Evolutionary conservation across 2,329 filamentous ascomycete species (phyloP).

Genomic region (Trichophyton benhamiae): DNA sequence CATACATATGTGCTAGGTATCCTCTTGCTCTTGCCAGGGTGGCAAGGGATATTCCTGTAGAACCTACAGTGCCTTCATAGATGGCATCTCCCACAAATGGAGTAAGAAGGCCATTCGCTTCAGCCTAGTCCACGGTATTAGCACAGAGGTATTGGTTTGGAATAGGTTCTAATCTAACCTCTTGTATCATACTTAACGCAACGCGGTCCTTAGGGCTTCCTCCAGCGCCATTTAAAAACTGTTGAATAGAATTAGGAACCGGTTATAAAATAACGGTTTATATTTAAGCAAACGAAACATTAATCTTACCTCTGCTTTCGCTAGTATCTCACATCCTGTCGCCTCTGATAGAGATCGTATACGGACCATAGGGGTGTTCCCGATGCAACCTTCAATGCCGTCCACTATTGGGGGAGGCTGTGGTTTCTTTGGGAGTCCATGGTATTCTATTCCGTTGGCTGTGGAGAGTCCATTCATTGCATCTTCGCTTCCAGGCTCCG

Average conservation of each 20-base stretch:
- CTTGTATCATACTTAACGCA: slow-evolving; percentile 73
- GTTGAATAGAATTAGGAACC: slow-evolving; percentile 9
- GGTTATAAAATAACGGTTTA: background rate
- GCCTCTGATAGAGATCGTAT: slow-evolving; percentile 76
- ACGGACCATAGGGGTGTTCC: slow-evolving; percentile 77
- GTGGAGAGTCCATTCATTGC: background rate
- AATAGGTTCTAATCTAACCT: slow-evolving; percentile 20
- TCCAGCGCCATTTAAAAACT: slow-evolving; percentile 86
- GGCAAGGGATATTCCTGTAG: slow-evolving; percentile 88
- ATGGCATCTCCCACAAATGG: slow-evolving; percentile 83
- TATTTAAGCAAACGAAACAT: background rate
- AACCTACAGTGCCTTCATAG: slow-evolving; percentile 94
- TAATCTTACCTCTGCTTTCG: slow-evolving; percentile 64
- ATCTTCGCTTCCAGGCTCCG: background rate
- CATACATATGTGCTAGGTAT: slow-evolving; percentile 77
- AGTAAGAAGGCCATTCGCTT: slow-evolving; percentile 60
- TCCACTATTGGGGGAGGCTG: slow-evolving; percentile 45
- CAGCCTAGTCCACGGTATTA: slow-evolving; percentile 43
- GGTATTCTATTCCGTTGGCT: background rate
- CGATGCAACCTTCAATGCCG: slow-evolving; percentile 84
- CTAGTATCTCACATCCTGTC: slow-evolving; percentile 79
- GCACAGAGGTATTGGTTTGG: background rate
- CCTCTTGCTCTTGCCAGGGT: slow-evolving; percentile 77
- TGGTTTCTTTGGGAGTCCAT: background rate
- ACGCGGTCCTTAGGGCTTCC: slow-evolving; percentile 92